Percentiles rank a stretch among this genome's conserved stretches.
These are phyloP conservation scores for Amylostereum areolatum DNA, from an alignment of 1,284 basidiomycete genomes.

Conservation along the genomic window DNA sequence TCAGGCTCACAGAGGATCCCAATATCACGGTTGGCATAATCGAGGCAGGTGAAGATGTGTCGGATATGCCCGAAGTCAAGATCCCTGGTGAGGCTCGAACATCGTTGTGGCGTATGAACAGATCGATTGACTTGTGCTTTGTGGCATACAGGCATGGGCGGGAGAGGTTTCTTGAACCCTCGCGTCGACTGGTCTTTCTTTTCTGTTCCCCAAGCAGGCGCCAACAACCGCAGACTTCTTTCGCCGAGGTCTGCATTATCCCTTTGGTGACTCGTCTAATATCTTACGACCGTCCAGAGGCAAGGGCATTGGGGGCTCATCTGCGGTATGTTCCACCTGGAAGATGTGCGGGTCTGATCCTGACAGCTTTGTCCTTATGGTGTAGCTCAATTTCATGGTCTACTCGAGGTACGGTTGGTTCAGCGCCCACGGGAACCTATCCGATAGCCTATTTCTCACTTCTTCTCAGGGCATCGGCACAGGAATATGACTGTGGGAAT, in stretches of 20 bases:
- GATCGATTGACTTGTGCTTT: background rate
- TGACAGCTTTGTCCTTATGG: background rate
- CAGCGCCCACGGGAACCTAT: background rate
- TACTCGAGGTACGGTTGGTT: background rate
- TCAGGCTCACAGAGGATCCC: constrained; percentile 6
- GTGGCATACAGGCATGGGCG: background rate
- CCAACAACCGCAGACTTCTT: constrained; percentile 2
- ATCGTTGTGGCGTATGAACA: background rate
- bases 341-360: background rate
- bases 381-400: constrained; percentile 1
- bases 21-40: constrained; percentile 4
- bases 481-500: constrained; percentile 1
- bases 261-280: background rate
- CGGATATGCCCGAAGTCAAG: background rate
- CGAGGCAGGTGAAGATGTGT: constrained; percentile 2
- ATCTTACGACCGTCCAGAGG: background rate
- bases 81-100: background rate
- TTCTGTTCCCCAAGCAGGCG: constrained; percentile 1
- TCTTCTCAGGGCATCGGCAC: background rate
- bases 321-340: constrained; percentile 1
- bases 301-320: constrained; percentile 4
- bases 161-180: background rate
- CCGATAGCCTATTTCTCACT: background rate
- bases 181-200: constrained; percentile 3
- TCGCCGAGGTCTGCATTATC: background rate